Evolutionary conservation across 2,329 filamentous ascomycete species (phyloP).

Genomic region (Microsporum canis): DNA sequence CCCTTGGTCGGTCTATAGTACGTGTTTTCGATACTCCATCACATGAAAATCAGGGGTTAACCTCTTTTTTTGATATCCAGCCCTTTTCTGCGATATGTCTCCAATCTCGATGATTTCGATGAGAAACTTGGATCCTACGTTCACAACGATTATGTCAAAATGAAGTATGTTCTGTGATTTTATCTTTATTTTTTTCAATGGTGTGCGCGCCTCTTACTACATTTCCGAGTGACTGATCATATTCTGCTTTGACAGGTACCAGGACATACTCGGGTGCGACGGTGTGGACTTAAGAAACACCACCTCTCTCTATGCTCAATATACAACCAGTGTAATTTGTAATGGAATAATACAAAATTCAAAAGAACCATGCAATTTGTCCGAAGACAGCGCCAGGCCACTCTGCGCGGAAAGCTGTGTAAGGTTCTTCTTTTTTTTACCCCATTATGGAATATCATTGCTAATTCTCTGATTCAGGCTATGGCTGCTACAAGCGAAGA

Average conservation of each 20-base stretch:
- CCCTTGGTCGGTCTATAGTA: slow-evolving; percentile 54
- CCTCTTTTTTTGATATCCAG: slow-evolving; percentile 35
- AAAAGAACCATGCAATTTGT: slow-evolving; percentile 54
- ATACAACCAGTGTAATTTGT: slow-evolving; percentile 83
- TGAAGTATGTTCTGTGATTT: slow-evolving; percentile 51
- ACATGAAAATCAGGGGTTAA: neutral
- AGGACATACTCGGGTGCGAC: slow-evolving; percentile 67
- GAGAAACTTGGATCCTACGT: slow-evolving; percentile 61
- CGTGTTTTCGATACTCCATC: slow-evolving; percentile 24
- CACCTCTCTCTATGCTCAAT: slow-evolving; percentile 77
- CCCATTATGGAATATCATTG: neutral
- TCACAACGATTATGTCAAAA: slow-evolving; percentile 58
- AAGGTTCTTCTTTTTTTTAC: slow-evolving; percentile 27
- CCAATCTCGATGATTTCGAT: slow-evolving; percentile 67
- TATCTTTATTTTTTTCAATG: neutral
- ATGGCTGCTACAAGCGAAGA: slow-evolving; percentile 82
- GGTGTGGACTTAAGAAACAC: slow-evolving; percentile 67
- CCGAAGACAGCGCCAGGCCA: slow-evolving; percentile 54
- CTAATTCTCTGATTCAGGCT: slow-evolving; percentile 43
- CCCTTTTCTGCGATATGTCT: slow-evolving; percentile 75
- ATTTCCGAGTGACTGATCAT: neutral
- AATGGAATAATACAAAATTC: slow-evolving; percentile 92
- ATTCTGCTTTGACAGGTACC: slow-evolving; percentile 51
- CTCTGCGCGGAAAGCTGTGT: slow-evolving; percentile 86
- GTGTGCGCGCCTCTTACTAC: neutral